phyloP scores from a whole-genome alignment of 805 yeast species.

The Saccharomycopsis vini region DNA sequence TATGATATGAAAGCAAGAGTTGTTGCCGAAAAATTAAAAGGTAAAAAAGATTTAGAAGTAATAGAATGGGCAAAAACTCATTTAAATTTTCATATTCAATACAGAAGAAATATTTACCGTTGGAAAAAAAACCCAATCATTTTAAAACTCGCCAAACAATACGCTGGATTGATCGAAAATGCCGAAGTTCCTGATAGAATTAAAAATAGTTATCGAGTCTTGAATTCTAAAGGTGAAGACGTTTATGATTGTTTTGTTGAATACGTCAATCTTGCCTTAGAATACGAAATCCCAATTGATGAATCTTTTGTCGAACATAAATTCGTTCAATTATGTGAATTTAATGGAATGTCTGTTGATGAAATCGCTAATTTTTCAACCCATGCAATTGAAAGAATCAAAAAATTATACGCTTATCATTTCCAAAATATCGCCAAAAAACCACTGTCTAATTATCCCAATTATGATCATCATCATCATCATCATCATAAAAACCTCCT shows the following conservation, averaged over 20 bases:
- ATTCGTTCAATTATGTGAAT: conserved; percentile 6
- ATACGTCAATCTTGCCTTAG: conserved; percentile 6
- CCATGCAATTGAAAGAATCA: neutral
- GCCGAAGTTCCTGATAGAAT: conserved; percentile 15
- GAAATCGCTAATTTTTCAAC: neutral
- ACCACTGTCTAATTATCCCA: neutral
- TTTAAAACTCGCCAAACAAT: conserved; percentile 11
- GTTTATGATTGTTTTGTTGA: conserved; percentile 1
- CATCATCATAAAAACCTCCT: neutral
- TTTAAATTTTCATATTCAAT: conserved; percentile 10
- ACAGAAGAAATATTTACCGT: conserved; percentile 13
- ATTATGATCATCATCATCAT: neutral
- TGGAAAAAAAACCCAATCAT: conserved; percentile 16
- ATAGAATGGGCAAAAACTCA: conserved; percentile 10
- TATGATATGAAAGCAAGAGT: conserved; percentile 14
- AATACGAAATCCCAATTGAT: conserved; percentile 7
- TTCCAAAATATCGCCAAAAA: neutral
- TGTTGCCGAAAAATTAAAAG: conserved; percentile 15
- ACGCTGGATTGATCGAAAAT: conserved; percentile 14
- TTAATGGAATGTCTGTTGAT: neutral
- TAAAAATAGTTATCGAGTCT: conserved; percentile 13
- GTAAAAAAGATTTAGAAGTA: conserved; percentile 13
- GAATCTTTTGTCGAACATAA: conserved; percentile 1
- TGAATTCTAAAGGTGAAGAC: conserved; percentile 1
- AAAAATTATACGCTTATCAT: neutral